Percentiles rank a stretch among this genome's conserved stretches.
Evolutionary conservation across 495 filamentous ascomycete species (phyloP).

Genomic region (Podospora australis): DNA sequence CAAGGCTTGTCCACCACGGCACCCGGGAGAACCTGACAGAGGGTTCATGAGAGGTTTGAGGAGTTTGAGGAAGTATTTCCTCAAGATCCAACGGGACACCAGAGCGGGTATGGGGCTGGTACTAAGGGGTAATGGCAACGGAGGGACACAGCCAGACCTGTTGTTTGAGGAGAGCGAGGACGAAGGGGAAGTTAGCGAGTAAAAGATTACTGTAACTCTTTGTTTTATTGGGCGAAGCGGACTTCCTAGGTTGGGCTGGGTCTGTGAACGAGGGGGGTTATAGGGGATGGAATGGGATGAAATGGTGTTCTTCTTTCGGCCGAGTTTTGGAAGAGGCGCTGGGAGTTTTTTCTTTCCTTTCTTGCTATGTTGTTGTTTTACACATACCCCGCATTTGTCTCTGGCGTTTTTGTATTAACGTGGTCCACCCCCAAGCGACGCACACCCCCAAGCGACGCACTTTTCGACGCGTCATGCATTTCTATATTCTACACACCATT

Average conservation of each 20-base stretch:
- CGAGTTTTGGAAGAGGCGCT: constrained; percentile 1
- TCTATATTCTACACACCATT: too few species aligned
- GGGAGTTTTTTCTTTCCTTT: not conserved
- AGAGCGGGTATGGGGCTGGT: constrained; percentile 47
- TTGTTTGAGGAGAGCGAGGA: constrained; percentile 25
- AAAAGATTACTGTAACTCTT: constrained; percentile 3
- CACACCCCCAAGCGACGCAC: too few species aligned
- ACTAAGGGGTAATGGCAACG: constrained; percentile 4
- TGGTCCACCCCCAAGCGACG: too few species aligned
- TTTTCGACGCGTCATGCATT: too few species aligned
- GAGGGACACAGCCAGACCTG: not conserved
- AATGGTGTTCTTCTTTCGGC: too few species aligned
- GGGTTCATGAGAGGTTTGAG: constrained; percentile 85
- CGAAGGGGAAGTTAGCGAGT: constrained; percentile 33
- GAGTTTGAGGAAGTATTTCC: constrained; percentile 76
- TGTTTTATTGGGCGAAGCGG: not conserved
- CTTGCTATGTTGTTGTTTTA: not conserved
- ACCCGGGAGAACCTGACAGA: constrained; percentile 73
- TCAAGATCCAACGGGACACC: constrained; percentile 77
- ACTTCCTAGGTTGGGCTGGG: not conserved
- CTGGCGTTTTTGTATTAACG: not conserved
- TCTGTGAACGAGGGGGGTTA: not conserved
- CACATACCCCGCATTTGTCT: constrained; percentile 14
- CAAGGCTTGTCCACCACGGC: constrained; percentile 71
- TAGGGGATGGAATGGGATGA: not conserved